Base-by-base conservation (phyloP, 495 filamentous ascomycete genomes). In the Penicillium longicatenatum region DNA sequence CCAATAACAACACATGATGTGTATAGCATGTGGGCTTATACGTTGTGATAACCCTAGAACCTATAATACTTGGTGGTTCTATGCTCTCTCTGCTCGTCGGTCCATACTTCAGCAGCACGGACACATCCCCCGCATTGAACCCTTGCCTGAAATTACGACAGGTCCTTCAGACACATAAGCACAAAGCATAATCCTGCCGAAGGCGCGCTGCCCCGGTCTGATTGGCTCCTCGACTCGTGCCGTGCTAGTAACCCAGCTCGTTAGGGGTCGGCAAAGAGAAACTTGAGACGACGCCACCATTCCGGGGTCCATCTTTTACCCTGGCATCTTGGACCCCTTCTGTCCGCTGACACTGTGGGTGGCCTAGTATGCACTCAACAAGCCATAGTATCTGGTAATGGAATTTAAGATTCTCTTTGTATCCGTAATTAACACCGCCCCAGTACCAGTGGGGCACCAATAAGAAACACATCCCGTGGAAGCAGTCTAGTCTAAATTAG, bases 151-250 rank as follows among this genome's bases (percentile, higher is more conserved):
- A 46, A 35, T 35, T 12, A 35, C 10, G 19, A 41, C 33, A 10
- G n/a, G n/a, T n/a, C 14, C 30, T 31, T 20, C 39, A 55, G 29
- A 26, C 21, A 45, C 20, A 14, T 42, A 22, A 51, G 33, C 20
- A 22, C 0, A 17, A 47, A 30, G 14, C 45, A 17, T 48, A 22
- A 30, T 31, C 24, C 24, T 30, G 14, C 45, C 8, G 14, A n/a
- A 7, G 22, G 1, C 2, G 24, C 22, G 24, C 17, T 24, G 22
- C 29, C 39, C 19, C 16, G 3, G 12, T 7, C 24, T 57, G 50
- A 63, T 60, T 63, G 60, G 63, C 43, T 48, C 14, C 29, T 8
- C 20, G 22, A 24, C 45, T 24, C 12, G 51, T n/a, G 26, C 24
- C 22, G 12, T 50, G 63, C 47, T 41, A 21, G 20, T 1, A 17